Evolutionary conservation across 2,329 filamentous ascomycete genomes (phyloP).

Genomic region (Xylaria sp.): DNA sequence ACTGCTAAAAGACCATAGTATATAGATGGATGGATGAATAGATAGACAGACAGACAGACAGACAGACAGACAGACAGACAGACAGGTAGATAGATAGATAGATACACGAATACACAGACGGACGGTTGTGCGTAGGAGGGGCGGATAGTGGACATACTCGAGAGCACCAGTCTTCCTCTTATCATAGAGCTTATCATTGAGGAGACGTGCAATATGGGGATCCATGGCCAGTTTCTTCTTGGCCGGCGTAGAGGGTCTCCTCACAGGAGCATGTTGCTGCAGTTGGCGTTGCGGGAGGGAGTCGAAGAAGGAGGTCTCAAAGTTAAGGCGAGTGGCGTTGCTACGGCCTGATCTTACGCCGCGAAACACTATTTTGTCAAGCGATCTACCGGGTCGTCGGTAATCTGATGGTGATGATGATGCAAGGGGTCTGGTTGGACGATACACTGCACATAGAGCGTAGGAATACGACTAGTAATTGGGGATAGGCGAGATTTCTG

Average conservation of each 20-base stretch:
- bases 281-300: not conserved
- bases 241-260: not conserved
- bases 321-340: not conserved
- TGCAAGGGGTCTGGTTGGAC: not conserved
- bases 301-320: no score
- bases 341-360: not conserved
- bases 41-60: no score
- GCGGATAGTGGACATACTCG: no score
- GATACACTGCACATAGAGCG: not conserved
- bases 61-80: no score
- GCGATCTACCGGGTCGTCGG: not conserved
- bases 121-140: no score
- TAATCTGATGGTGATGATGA: not conserved
- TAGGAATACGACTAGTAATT: slow-evolving; percentile 1
- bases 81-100: not conserved
- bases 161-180: slow-evolving; percentile 96
- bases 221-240: slow-evolving; percentile 71
- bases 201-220: slow-evolving; percentile 83
- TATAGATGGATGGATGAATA: no score
- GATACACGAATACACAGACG: not conserved
- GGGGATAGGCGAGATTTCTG: slow-evolving; percentile 1
- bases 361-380: slow-evolving; percentile 33
- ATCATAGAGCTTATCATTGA: slow-evolving; percentile 99
- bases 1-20: not conserved
- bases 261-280: slow-evolving; percentile 28